Evolutionary conservation across 805 yeast species (phyloP).

Genomic region (Komagataella phaffii): DNA sequence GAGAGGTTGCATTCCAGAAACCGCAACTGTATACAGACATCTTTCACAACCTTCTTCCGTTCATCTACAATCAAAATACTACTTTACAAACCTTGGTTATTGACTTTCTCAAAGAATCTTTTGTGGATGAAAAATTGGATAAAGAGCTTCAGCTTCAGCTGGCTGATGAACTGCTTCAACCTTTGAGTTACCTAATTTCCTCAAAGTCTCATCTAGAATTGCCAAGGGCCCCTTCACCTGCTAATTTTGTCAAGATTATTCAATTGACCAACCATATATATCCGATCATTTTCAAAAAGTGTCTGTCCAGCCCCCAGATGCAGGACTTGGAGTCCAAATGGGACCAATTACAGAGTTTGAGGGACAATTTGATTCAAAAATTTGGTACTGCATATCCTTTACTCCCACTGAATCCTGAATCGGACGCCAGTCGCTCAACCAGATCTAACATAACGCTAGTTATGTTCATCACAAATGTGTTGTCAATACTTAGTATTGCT

Average conservation of each 20-base stretch:
- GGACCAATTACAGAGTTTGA: constrained; percentile 41
- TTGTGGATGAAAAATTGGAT: background rate
- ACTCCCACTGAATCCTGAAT: constrained; percentile 31
- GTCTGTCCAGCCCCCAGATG: constrained; percentile 30
- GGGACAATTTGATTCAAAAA: constrained; percentile 40
- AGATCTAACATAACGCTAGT: constrained; percentile 57
- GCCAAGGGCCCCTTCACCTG: background rate
- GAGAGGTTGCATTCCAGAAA: constrained; percentile 5
- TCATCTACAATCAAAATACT: background rate
- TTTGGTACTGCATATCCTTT: constrained; percentile 51
- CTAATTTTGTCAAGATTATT: background rate
- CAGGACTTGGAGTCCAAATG: constrained; percentile 22
- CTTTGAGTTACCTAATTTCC: constrained; percentile 1
- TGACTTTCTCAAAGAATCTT: constrained; percentile 2
- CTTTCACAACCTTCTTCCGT: background rate
- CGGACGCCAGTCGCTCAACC: constrained; percentile 34
- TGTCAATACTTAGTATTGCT: constrained; percentile 38
- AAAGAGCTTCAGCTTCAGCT: background rate
- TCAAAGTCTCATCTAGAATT: background rate
- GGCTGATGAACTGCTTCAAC: background rate
- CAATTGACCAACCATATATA: constrained; percentile 14
- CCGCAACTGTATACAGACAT: constrained; percentile 2
- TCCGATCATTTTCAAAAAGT: constrained; percentile 28
- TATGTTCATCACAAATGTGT: constrained; percentile 53
- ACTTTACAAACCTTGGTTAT: background rate